Percentiles rank a stretch among this genome's conserved stretches.
Evolutionary conservation across 768 basidiomycete species (phyloP).

Genomic region (Boletus tylopilopsis): DNA sequence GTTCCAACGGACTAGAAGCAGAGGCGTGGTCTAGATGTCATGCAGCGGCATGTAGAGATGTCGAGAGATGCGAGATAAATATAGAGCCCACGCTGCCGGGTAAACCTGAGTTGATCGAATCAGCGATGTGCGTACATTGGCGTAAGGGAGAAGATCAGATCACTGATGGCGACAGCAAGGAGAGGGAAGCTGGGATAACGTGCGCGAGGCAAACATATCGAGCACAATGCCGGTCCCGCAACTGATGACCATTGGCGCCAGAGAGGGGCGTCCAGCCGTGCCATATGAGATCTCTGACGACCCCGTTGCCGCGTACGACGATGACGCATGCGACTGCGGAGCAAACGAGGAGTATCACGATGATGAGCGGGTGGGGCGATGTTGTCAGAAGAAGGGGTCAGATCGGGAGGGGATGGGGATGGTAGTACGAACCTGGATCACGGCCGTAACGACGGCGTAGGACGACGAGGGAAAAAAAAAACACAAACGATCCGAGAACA

Average conservation of each 20-base stretch:
- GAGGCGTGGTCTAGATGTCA: conserved; percentile 9
- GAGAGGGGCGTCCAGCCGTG: conserved; percentile 91
- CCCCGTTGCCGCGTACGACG: conserved; percentile 59
- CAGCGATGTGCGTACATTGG: not conserved
- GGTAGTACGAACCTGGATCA: conserved; percentile 69
- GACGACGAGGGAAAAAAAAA: conserved; percentile 71
- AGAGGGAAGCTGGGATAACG: conserved; percentile 87
- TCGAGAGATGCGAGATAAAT: conserved; percentile 87
- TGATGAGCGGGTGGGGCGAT: conserved; percentile 77
- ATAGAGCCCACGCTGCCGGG: conserved; percentile 91
- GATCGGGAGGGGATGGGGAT: not conserved
- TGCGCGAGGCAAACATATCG: conserved; percentile 82
- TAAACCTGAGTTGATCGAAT: conserved; percentile 47
- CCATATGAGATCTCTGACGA: conserved; percentile 67
- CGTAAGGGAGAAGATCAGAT: conserved; percentile 36
- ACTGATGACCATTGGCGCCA: conserved; percentile 84
- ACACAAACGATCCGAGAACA: conserved; percentile 92
- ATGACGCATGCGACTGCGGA: conserved; percentile 48
- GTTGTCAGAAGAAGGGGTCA: conserved; percentile 59
- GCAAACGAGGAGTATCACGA: conserved; percentile 49
- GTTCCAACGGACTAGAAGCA: conserved; percentile 35
- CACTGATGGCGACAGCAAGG: conserved; percentile 83
- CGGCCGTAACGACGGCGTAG: conserved; percentile 69
- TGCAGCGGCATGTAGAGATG: conserved; percentile 62
- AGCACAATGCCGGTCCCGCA: conserved; percentile 89